A percentile compares a stretch with the other conserved stretches of the same genome.
phyloP scores from a whole-genome alignment of 129 eudicot species.

The Silybum marianum region DNA sequence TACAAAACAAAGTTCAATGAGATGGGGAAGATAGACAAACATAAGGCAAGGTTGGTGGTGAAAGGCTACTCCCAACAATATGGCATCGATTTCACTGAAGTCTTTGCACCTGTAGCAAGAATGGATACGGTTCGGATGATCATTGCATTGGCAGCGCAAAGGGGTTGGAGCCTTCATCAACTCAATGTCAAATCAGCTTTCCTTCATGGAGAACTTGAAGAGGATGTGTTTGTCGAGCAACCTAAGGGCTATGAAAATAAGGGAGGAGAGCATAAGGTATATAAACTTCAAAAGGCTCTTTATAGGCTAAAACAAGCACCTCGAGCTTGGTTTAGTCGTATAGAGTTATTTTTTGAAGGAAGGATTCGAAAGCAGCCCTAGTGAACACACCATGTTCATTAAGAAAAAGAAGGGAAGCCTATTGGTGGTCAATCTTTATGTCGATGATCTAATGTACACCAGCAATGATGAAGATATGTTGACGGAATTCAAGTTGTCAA shows the following conservation, averaged over 20 bases:
- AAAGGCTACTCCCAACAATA: conserved; percentile 5
- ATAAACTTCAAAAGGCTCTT: not conserved
- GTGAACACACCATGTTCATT: not conserved
- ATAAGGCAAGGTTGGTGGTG: too few species aligned
- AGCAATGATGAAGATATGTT: not conserved
- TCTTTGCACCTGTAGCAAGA: not conserved
- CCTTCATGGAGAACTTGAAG: not conserved
- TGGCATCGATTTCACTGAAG: not conserved
- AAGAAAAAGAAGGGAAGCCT: not conserved
- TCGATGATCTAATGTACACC: not conserved
- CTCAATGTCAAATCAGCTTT: not conserved
- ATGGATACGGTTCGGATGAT: conserved; percentile 5
- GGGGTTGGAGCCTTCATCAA: not conserved
- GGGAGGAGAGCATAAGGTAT: not conserved
- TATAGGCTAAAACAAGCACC: not conserved
- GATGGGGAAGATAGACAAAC: not conserved
- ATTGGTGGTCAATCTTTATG: not conserved
- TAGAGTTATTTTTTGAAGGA: not conserved
- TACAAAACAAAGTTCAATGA: not conserved
- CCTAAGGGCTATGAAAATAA: conserved; percentile 8
- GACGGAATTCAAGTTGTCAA: not conserved
- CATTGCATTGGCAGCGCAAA: conserved; percentile 7
- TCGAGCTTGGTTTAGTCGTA: not conserved
- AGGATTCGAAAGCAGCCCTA: not conserved
- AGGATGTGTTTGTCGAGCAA: conserved; percentile 5